Base-by-base conservation (phyloP, 2,329 filamentous ascomycete genomes). In the Sporothrix humicola region DNA sequence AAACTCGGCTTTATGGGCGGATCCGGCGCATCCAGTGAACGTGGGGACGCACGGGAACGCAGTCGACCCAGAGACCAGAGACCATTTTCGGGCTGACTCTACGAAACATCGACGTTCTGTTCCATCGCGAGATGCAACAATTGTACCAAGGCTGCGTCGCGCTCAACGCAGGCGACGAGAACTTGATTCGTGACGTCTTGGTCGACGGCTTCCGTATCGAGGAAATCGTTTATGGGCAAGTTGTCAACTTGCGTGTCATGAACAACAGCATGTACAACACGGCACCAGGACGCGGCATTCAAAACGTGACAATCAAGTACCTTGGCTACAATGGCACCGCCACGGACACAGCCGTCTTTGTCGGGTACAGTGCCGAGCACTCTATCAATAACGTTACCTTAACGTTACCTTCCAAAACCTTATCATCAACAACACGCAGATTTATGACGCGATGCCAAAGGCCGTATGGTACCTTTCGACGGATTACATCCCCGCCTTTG, bases 261-360 rank as follows among this genome's bases (percentile, higher is more conserved):
- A 15, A 63, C 58, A 63, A 52, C 58, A 63, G 10, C 58, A 37
- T 42, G 58, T 63, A 63, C 58, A 63, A 63, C 58, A 63, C 58
- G 15, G 58, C 58, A 17, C 58, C 31, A 8, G 58, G 58, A 10
- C 26, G 26, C 12, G 10, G 9, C 12, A 63, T 63, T 23, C 15
- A 13, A 13, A 63, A 63, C 15, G 17, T 63, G 4, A 63, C 58
- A 1, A 63, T 37, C 8, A 13, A n/a, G 17, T 4, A 63, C 26
- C 9, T 63, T 2, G 8, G 15, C 58, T 63, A n/a, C 58, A 63
- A 63, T 13, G 58, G 58, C 58, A n/a, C 9, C 58, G 10, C 2
- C 1, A 3, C 58, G 58, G 15, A 63, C 8, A 13, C 58, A 23
- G 4, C 58, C 58, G n/a, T 63, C 58, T 17, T 63, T 63, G 58